These are phyloP conservation scores for Candida michaelii DNA, from an alignment of 805 yeast genomes.

Conservation along the genomic window DNA sequence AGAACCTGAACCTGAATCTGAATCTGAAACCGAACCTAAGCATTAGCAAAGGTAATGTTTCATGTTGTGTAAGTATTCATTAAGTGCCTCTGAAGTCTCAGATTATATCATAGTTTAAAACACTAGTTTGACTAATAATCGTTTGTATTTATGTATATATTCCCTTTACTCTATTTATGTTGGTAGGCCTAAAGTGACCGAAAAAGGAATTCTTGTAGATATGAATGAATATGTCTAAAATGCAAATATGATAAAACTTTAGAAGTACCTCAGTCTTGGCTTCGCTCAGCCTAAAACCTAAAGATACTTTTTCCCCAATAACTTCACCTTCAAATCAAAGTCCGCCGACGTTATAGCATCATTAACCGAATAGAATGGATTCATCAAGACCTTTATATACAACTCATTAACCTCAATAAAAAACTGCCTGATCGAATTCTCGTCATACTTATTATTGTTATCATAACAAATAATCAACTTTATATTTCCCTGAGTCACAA, in stretches of 20 bases:
- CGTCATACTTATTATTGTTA: constrained; percentile 41
- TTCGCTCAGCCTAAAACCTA: too few relatives aligned
- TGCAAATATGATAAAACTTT: too few relatives aligned
- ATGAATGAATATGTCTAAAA: too few relatives aligned
- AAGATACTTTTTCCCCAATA: constrained; percentile 73
- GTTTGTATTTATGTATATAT: constrained; percentile 2
- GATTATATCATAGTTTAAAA: too few relatives aligned
- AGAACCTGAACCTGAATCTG: constrained; percentile 1
- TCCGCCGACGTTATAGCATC: constrained; percentile 70
- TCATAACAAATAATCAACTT: constrained; percentile 65
- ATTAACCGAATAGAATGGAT: constrained; percentile 81
- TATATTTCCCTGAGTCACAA: constrained; percentile 82
- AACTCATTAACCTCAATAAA: constrained; percentile 83
- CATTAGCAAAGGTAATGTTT: not conserved
- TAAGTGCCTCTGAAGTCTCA: too few relatives aligned
- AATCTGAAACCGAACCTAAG: not conserved
- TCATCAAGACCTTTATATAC: constrained; percentile 79
- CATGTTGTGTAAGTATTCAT: too few relatives aligned
- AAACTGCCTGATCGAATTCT: constrained; percentile 77
- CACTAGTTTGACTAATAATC: too few relatives aligned
- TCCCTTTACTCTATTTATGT: not conserved
- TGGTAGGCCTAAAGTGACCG: not conserved
- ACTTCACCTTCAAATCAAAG: constrained; percentile 73
- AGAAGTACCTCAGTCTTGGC: too few relatives aligned
- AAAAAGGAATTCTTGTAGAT: too few relatives aligned